Percentiles rank a stretch among this genome's conserved stretches.
phyloP scores from a whole-genome alignment of 495 filamentous ascomycete genomes.

The Cudoniella acicularis region DNA sequence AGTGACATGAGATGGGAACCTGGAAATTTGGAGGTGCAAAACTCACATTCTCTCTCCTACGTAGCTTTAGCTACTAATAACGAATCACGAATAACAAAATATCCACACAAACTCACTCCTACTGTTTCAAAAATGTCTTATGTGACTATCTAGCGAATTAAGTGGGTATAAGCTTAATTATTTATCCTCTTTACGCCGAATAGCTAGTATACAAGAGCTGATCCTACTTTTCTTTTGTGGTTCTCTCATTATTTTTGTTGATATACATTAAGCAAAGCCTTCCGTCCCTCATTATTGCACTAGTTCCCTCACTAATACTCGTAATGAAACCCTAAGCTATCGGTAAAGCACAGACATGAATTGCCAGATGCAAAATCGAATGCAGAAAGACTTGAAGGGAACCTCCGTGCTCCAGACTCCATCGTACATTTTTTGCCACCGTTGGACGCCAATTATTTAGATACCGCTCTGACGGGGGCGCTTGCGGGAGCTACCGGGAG shows the following conservation, averaged over 20 bases:
- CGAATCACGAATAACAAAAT: not conserved
- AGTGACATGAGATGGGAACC: not conserved
- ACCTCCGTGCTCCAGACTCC: constrained; percentile 1
- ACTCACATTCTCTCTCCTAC: not conserved
- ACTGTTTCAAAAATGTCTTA: too few species aligned
- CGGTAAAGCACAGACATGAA: not conserved
- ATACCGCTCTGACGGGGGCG: constrained; percentile 30
- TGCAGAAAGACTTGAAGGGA: not conserved
- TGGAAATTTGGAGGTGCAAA: not conserved
- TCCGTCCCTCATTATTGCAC: not conserved
- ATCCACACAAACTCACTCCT: not conserved
- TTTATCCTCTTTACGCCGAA: not conserved
- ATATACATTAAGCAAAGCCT: not conserved
- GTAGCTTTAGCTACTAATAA: not conserved
- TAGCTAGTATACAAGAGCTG: not conserved
- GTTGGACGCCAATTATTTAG: not conserved
- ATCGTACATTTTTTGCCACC: not conserved
- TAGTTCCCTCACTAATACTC: not conserved
- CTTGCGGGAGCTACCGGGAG: constrained; percentile 44
- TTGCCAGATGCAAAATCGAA: not conserved
- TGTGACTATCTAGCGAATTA: too few species aligned
- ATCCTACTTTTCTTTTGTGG: not conserved
- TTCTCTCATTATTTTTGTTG: not conserved
- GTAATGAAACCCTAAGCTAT: not conserved
- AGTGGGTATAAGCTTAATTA: not conserved